A percentile compares a stretch with the other conserved stretches of the same genome.
Evolutionary conservation across 2,329 filamentous ascomycete genomes (phyloP).

Genomic region (Aspergillus hiratsukae): DNA sequence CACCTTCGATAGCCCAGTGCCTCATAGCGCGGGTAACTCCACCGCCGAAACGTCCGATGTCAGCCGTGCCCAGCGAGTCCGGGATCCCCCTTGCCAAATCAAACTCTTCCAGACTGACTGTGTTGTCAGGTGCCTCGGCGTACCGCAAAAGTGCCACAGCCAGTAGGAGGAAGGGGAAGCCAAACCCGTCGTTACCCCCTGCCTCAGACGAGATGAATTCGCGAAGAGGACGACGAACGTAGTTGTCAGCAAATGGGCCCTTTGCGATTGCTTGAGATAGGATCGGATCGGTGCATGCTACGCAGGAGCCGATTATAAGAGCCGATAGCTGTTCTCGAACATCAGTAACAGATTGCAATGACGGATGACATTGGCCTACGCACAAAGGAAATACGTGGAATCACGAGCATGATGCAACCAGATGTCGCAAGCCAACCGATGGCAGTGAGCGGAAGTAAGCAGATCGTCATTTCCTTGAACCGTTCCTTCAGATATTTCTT

Average conservation of each 20-base stretch:
- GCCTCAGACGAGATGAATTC: conserved; percentile 61
- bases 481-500: conserved; percentile 50
- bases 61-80: conserved; percentile 28
- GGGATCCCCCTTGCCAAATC: conserved; percentile 19
- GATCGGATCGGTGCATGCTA: conserved; percentile 60
- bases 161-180: conserved; percentile 58
- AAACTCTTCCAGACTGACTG: conserved; percentile 13
- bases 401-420: conserved; percentile 50
- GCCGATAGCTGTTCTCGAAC: conserved; percentile 41
- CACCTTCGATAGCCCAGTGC: conserved; percentile 58
- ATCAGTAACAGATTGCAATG: neutral
- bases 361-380: neutral
- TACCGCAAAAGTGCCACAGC: conserved; percentile 55
- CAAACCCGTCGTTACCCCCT: conserved; percentile 60
- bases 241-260: conserved; percentile 60
- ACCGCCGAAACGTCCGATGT: conserved; percentile 50
- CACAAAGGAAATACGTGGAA: conserved; percentile 52
- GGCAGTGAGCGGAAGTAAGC: conserved; percentile 57
- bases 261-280: conserved; percentile 60
- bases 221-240: conserved; percentile 52
- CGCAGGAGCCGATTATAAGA: conserved; percentile 57
- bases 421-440: conserved; percentile 59
- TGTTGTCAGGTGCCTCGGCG: conserved; percentile 35
- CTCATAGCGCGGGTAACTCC: conserved; percentile 50
- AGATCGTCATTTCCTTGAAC: conserved; percentile 53